Evolutionary conservation across 2,329 filamentous ascomycete species (phyloP).

Genomic region (Myotisia sp.): DNA sequence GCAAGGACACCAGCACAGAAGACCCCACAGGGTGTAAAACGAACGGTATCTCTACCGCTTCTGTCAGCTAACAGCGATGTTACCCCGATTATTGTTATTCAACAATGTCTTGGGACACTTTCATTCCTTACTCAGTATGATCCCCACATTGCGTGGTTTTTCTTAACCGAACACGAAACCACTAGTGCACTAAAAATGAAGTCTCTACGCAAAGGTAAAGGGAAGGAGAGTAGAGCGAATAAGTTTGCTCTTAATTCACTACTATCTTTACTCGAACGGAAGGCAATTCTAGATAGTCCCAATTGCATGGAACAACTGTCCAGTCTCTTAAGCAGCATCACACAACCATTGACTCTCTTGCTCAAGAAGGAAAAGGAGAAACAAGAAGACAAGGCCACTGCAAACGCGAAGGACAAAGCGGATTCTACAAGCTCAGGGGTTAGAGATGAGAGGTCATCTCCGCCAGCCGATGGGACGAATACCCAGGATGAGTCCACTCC

Average conservation of each 20-base stretch:
- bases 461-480: too few relatives aligned
- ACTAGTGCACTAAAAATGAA: conserved; percentile 62
- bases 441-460: too few relatives aligned
- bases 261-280: conserved; percentile 75
- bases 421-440: conserved; percentile 21
- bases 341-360: conserved; percentile 65
- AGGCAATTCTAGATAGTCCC: conserved; percentile 93
- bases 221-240: conserved; percentile 66
- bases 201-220: conserved; percentile 70
- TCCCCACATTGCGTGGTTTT: conserved; percentile 74
- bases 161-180: conserved; percentile 86
- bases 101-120: conserved; percentile 80
- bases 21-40: conserved; percentile 68
- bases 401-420: conserved; percentile 26
- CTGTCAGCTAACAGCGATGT: conserved; percentile 61
- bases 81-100: conserved; percentile 85
- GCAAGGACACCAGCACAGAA: conserved; percentile 73
- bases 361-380: conserved; percentile 74
- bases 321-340: conserved; percentile 73
- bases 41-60: conserved; percentile 50
- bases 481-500: conserved; percentile 16
- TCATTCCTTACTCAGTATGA: conserved; percentile 75
- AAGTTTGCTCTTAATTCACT: conserved; percentile 89
- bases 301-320: conserved; percentile 90
- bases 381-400: conserved; percentile 32